These are phyloP conservation scores for Camellia sinensis DNA, from an alignment of 148 eudicot genomes.

Conservation along the genomic window DNA sequence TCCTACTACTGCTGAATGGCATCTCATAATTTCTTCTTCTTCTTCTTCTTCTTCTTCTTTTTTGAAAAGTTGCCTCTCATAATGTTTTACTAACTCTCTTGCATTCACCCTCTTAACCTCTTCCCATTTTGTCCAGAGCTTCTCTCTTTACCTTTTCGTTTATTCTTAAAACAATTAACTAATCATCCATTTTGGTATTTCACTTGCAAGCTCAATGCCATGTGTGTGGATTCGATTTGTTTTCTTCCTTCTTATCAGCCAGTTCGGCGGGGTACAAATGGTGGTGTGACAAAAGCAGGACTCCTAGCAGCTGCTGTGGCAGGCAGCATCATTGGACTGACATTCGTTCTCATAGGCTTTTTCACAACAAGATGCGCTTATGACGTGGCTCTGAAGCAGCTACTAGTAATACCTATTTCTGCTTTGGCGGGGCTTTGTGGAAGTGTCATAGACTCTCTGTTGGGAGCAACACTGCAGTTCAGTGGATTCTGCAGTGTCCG, in stretches of 20 bases:
- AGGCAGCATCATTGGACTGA: slow-evolving; percentile 67
- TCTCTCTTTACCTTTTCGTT: neutral
- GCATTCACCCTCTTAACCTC: neutral
- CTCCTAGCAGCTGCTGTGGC: slow-evolving; percentile 88
- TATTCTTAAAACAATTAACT: neutral
- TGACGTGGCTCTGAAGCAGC: slow-evolving; percentile 66
- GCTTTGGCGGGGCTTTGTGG: slow-evolving; percentile 76
- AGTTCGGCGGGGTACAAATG: slow-evolving; percentile 93
- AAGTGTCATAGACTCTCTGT: slow-evolving; percentile 77
- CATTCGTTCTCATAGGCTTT: slow-evolving; percentile 67
- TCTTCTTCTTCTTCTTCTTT: too few relatives aligned
- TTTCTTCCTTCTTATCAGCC: slow-evolving; percentile 39
- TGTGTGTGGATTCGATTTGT: slow-evolving; percentile 9
- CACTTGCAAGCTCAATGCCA: neutral
- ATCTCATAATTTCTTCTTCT: too few relatives aligned
- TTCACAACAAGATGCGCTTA: slow-evolving; percentile 58
- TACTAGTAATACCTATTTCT: slow-evolving; percentile 75
- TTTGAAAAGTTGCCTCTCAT: too few relatives aligned
- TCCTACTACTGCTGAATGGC: too few relatives aligned
- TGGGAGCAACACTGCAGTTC: slow-evolving; percentile 91
- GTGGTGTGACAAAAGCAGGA: slow-evolving; percentile 84
- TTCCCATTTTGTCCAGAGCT: neutral
- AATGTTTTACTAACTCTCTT: neutral
- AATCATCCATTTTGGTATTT: neutral
- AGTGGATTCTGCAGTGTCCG: slow-evolving; percentile 79